Conservation (phyloP, 495 filamentous ascomycete species). For the Penicillium steckii region DNA sequence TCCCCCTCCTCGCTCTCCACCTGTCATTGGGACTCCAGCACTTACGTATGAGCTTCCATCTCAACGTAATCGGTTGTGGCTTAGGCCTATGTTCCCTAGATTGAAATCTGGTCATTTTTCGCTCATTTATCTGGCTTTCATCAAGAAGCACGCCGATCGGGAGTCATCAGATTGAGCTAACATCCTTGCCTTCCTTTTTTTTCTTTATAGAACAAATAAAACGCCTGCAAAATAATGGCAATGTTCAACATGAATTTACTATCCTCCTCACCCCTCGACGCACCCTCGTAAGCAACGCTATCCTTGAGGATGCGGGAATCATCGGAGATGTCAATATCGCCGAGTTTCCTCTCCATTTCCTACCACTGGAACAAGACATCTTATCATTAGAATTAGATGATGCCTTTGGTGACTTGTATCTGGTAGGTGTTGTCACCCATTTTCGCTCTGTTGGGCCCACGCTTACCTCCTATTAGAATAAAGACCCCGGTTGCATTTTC, state of each 20-base stretch:
- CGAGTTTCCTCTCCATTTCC: constrained; percentile 83
- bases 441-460: neutral
- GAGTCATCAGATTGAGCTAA: constrained; percentile 60
- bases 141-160: constrained; percentile 32
- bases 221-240: constrained; percentile 77
- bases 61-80: constrained; percentile 64
- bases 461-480: constrained; percentile 50
- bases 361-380: constrained; percentile 88
- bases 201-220: constrained; percentile 77
- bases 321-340: constrained; percentile 87
- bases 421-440: constrained; percentile 48
- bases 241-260: constrained; percentile 89
- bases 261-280: constrained; percentile 92
- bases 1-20: neutral
- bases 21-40: constrained; percentile 49
- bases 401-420: constrained; percentile 81
- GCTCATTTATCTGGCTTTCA: constrained; percentile 48
- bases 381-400: constrained; percentile 87
- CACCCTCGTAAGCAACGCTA: constrained; percentile 85
- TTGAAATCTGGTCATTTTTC: constrained; percentile 37
- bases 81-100: constrained; percentile 52
- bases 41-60: constrained; percentile 52
- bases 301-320: constrained; percentile 90
- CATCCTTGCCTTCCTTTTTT: too few relatives aligned
- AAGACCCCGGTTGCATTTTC: constrained; percentile 88